Evolutionary conservation across 768 basidiomycete species (phyloP), one percentile per base, ranked within the genome.

Genomic region (Lentinula detonsa): DNA sequence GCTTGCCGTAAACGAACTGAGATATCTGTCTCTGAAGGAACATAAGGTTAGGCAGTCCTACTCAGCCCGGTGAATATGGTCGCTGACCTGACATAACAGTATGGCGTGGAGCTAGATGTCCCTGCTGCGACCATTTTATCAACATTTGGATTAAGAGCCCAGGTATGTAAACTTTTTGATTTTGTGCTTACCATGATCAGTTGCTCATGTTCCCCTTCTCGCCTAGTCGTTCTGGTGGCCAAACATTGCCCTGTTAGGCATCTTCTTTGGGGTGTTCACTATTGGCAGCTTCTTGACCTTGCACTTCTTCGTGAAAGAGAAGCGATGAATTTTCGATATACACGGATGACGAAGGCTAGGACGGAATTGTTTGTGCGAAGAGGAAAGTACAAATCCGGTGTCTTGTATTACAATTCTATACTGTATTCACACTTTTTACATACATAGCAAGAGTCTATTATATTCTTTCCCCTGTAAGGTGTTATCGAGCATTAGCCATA

Each of bases 171-270:
- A 71, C n/a, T 7, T 58, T 4, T 34, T 10, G n/a, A 16, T 34
- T 8, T 49, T n/a, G n/a, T 16, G 4, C n/a, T 33, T 6, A 57
- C 8, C 9, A 9, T 11, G 50, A 51, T 15, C 34, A 28, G 2
- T 51, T 54, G 16, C 46, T 21, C 15, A 31, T 39, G 4, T 16
- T 45, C 21, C 16, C 51, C 28, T 61, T 28, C 48, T 2, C 28
- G 28, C 28, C 43, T 59, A 83, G 82, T 94, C 96, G 0, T 98
- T 95, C 80, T 99, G 97, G 97, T 98, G 92, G 92, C 97, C 97
- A 0, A 95, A 99, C 70, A 91, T 95, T 37, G 81, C 87, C 0
- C 74, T 95, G 0, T 80, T 98, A 5, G 89, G 80, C 5, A 91
- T 94, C 52, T 94, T 94, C 77, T 95, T 98, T 67, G 87, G 83